phyloP scores from a whole-genome alignment of 1,284 basidiomycete species.

The Ceratobasidium theobromae region DNA sequence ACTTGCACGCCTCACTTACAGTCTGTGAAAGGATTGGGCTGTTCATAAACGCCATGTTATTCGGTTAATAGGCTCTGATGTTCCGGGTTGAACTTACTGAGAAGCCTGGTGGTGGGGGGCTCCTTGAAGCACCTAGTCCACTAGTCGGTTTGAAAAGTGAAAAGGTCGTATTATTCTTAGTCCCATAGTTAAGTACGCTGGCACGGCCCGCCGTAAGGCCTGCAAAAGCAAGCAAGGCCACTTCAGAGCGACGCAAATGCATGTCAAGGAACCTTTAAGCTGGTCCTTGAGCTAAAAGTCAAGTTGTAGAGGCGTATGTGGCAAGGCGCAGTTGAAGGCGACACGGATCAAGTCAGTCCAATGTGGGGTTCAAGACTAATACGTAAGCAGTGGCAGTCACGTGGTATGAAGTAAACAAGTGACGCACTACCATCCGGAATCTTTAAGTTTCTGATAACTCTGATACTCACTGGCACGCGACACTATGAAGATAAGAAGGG shows the following conservation, averaged over 20 bases:
- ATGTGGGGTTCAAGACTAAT: constrained; percentile 14
- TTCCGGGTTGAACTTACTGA: constrained; percentile 5
- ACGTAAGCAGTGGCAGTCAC: constrained; percentile 5
- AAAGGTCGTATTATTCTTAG: neutral
- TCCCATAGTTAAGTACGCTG: neutral
- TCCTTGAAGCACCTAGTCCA: neutral
- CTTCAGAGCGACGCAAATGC: constrained; percentile 5
- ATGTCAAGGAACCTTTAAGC: neutral
- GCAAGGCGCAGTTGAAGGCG: constrained; percentile 7
- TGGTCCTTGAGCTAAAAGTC: neutral
- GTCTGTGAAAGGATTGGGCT: constrained; percentile 18
- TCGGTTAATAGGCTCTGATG: neutral
- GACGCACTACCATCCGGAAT: neutral
- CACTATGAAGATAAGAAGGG: neutral
- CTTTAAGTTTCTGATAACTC: no score
- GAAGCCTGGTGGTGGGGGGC: constrained; percentile 1
- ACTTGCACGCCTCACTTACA: constrained; percentile 1
- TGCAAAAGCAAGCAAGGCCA: constrained; percentile 17
- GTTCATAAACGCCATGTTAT: neutral
- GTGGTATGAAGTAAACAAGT: neutral
- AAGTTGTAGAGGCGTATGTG: neutral
- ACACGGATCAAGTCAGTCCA: constrained; percentile 15
- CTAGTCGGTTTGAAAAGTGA: neutral
- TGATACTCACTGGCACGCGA: no score
- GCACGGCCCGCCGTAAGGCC: constrained; percentile 7